These are phyloP conservation scores for Dioscorea dumetorum DNA, from an alignment of 106 monocot species.

Conservation along the genomic window DNA sequence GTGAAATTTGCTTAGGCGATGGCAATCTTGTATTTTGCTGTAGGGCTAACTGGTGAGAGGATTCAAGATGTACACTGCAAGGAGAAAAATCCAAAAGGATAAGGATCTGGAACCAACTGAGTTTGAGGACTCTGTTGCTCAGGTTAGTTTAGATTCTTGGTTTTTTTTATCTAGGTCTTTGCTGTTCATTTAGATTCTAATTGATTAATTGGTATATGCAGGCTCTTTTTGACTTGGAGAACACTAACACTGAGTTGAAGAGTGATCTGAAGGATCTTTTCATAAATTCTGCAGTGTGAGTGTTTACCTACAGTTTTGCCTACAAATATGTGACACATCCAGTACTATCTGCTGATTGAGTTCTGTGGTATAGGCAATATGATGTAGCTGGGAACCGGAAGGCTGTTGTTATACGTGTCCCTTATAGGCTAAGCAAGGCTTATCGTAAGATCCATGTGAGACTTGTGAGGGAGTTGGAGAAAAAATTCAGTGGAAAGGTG, in stretches of 20 bases:
- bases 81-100: constrained; percentile 12
- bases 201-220: constrained; percentile 5
- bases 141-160: constrained; percentile 22
- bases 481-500: constrained; percentile 98
- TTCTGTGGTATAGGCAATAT: constrained; percentile 39
- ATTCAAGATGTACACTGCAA: constrained; percentile 9
- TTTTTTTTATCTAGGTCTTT: neutral
- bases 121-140: constrained; percentile 40
- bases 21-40: neutral
- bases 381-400: constrained; percentile 70
- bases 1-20: too few relatives aligned
- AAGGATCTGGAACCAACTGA: constrained; percentile 9
- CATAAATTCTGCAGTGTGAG: constrained; percentile 77
- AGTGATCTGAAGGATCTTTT: constrained; percentile 89
- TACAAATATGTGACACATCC: too few relatives aligned
- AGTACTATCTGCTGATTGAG: neutral
- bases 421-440: constrained; percentile 72
- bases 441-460: constrained; percentile 85
- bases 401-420: constrained; percentile 78
- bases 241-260: constrained; percentile 76
- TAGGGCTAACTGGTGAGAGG: neutral
- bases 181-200: neutral
- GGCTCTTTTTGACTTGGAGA: constrained; percentile 90
- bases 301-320: neutral
- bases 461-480: constrained; percentile 90